These are phyloP conservation scores for Lolium perenne DNA, from an alignment of 176 grass and related monocot genomes.

Conservation along the genomic window DNA sequence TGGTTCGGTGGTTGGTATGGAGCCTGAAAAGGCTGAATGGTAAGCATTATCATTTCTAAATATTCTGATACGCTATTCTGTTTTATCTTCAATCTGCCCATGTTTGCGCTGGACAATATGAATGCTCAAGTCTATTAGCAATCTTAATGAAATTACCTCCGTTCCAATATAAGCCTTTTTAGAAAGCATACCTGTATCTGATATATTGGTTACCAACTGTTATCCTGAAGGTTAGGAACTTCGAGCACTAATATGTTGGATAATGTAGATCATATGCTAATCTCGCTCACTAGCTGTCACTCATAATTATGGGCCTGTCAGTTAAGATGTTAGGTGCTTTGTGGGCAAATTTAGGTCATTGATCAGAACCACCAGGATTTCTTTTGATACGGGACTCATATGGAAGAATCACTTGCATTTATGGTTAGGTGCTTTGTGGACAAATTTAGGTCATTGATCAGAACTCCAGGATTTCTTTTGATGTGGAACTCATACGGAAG, in stretches of 20 bases:
- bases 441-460: neutral
- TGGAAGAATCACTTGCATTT: conserved; percentile 1
- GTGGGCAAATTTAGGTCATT: neutral
- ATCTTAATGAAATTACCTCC: conserved; percentile 14
- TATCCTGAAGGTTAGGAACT: conserved; percentile 18
- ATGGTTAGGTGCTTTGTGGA: neutral
- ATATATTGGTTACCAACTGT: conserved; percentile 1
- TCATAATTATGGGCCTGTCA: neutral
- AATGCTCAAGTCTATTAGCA: neutral
- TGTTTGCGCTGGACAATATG: neutral
- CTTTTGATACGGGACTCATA: neutral
- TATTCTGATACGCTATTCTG: neutral
- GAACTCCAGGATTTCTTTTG: neutral
- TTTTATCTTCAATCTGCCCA: conserved; percentile 14
- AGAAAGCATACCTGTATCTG: neutral
- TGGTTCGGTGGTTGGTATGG: conserved; percentile 88
- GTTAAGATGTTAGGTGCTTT: neutral
- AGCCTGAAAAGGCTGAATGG: conserved; percentile 98
- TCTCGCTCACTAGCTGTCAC: neutral
- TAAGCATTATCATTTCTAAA: conserved; percentile 32
- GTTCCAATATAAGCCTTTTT: too few species aligned
- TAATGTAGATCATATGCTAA: conserved; percentile 6
- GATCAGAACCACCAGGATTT: neutral
- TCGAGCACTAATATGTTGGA: neutral
- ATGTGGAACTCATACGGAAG: neutral